Percentiles rank a stretch among this genome's conserved stretches.
These are phyloP conservation scores for Zygoascus hellenicus DNA, from an alignment of 1,139 yeast species.

Conservation along the genomic window DNA sequence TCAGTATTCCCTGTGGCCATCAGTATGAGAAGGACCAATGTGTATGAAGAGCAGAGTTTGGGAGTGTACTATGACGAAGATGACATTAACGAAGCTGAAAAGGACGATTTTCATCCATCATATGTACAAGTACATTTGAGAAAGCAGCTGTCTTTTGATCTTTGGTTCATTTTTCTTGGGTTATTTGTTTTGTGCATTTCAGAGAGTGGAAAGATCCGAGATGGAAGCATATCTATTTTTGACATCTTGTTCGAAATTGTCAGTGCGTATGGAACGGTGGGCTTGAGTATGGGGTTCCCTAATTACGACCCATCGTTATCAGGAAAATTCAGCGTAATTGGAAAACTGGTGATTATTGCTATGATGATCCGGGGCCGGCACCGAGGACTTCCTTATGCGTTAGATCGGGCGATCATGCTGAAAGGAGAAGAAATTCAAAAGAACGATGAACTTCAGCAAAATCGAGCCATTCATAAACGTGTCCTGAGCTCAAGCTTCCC, in stretches of 20 bases:
- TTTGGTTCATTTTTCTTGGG: constrained; percentile 90
- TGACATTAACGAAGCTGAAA: constrained; percentile 29
- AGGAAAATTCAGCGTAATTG: constrained; percentile 62
- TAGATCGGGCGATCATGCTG: constrained; percentile 90
- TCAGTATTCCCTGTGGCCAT: constrained; percentile 95
- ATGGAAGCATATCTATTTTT: constrained; percentile 58
- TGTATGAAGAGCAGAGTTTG: constrained; percentile 91
- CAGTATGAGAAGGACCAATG: constrained; percentile 92
- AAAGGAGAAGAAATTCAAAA: constrained; percentile 65
- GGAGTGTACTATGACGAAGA: constrained; percentile 62
- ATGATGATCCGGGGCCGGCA: constrained; percentile 94
- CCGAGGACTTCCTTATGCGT: constrained; percentile 89
- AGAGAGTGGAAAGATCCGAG: constrained; percentile 59
- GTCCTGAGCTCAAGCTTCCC: constrained; percentile 17
- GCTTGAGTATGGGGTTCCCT: constrained; percentile 81
- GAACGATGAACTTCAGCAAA: constrained; percentile 49
- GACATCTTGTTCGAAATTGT: constrained; percentile 78
- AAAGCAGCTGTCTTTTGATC: constrained; percentile 85
- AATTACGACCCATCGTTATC: constrained; percentile 60
- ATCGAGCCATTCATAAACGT: constrained; percentile 16
- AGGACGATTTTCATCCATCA: constrained; percentile 32
- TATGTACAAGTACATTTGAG: constrained; percentile 85
- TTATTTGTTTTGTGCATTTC: constrained; percentile 79
- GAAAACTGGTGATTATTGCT: constrained; percentile 80
- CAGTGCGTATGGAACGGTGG: constrained; percentile 96